phyloP scores from a whole-genome alignment of 768 basidiomycete species.

The Lentinula guzmanii region DNA sequence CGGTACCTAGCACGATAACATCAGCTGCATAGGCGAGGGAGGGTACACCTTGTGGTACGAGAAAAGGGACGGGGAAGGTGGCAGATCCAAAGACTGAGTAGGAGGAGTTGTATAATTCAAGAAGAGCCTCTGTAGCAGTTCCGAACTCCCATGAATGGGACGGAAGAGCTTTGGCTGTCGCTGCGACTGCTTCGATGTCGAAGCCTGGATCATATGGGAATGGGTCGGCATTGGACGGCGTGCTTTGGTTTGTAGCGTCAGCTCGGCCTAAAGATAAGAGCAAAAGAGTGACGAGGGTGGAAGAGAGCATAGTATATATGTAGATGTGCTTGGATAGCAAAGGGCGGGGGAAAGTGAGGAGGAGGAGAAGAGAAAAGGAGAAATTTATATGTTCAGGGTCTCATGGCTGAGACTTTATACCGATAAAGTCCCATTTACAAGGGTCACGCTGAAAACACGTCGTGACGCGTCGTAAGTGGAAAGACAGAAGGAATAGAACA shows the following conservation, averaged over 20 bases:
- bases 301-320: background rate
- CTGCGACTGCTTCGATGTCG: conserved; percentile 25
- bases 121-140: conserved; percentile 32
- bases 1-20: conserved; percentile 16
- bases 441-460: no score
- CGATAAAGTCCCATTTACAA: no score
- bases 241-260: no score
- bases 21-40: conserved; percentile 14
- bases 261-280: background rate
- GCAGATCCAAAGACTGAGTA: conserved; percentile 20
- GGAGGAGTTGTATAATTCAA: conserved; percentile 33
- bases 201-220: conserved; percentile 32
- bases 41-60: conserved; percentile 10
- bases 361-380: background rate
- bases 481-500: background rate
- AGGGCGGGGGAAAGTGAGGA: background rate
- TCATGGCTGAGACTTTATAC: background rate
- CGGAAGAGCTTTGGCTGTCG: conserved; percentile 28
- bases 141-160: conserved; percentile 46
- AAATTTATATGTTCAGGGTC: background rate
- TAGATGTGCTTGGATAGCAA: background rate
- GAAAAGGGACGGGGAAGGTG: conserved; percentile 19
- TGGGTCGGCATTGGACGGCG: conserved; percentile 3
- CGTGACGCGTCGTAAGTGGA: background rate
- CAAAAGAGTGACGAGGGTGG: background rate